Conservation (phyloP, 352 stramenopile species). For the Globisporangium perplexum region DNA sequence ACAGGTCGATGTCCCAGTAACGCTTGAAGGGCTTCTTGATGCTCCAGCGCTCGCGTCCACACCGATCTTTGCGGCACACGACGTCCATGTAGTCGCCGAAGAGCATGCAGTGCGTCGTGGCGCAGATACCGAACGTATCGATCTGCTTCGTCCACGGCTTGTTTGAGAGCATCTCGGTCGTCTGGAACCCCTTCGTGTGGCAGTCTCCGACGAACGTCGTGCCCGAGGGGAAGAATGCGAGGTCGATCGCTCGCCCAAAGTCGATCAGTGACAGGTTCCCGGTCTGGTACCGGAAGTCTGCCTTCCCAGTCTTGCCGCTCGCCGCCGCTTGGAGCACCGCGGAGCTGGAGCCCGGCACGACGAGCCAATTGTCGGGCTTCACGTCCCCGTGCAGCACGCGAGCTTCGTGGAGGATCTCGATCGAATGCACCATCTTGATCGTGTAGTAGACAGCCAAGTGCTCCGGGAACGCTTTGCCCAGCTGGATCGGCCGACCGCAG, state of each 20-base stretch:
- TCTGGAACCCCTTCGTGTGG: slow-evolving; percentile 83
- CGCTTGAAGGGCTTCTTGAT: slow-evolving; percentile 62
- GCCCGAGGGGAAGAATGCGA: slow-evolving; percentile 42
- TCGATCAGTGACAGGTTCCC: slow-evolving; percentile 72
- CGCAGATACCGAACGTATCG: slow-evolving; percentile 78
- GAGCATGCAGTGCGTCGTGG: slow-evolving; percentile 74
- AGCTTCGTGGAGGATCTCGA: slow-evolving; percentile 57
- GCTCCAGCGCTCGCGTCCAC: slow-evolving; percentile 27
- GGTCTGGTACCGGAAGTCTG: slow-evolving; percentile 22
- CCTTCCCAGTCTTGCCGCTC: slow-evolving; percentile 7
- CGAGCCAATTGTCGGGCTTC: slow-evolving; percentile 86
- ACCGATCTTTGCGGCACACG: slow-evolving; percentile 17
- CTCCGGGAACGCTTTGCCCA: slow-evolving; percentile 57
- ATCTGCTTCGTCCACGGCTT: slow-evolving; percentile 79
- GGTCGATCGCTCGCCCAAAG: slow-evolving; percentile 80
- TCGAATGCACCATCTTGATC: slow-evolving; percentile 71
- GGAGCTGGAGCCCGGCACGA: slow-evolving; percentile 25
- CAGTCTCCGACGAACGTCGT: slow-evolving; percentile 69
- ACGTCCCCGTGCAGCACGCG: slow-evolving; percentile 79
- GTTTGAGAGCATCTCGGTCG: slow-evolving; percentile 75
- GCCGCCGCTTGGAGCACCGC: slow-evolving; percentile 5
- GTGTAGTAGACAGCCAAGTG: slow-evolving; percentile 65
- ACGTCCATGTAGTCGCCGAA: slow-evolving; percentile 86
- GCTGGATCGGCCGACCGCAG: slow-evolving; percentile 17
- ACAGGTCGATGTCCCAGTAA: slow-evolving; percentile 78